phyloP scores from a whole-genome alignment of 768 basidiomycete species.

The Coprinopsis sp. region DNA sequence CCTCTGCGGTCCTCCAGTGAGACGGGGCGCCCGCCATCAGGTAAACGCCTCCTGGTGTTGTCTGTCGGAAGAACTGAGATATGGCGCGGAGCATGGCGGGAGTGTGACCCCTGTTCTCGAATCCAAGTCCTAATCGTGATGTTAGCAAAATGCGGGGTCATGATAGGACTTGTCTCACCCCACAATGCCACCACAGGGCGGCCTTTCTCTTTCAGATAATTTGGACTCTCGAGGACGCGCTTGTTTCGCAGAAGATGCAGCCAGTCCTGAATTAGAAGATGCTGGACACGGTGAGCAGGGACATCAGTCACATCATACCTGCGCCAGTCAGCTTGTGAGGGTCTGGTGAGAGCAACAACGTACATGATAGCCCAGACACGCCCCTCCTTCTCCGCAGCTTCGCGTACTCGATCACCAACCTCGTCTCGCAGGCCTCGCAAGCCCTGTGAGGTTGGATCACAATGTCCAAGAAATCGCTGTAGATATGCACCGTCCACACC shows the following conservation, averaged over 20 bases:
- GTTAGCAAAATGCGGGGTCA: not conserved
- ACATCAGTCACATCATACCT: constrained; percentile 87
- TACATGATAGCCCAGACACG: constrained; percentile 84
- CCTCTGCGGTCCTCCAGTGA: constrained; percentile 67
- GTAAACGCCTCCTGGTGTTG: constrained; percentile 70
- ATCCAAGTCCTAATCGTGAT: constrained; percentile 56
- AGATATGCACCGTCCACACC: constrained; percentile 79
- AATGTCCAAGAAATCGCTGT: constrained; percentile 71
- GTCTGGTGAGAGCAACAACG: constrained; percentile 28
- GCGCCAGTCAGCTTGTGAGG: too few relatives aligned
- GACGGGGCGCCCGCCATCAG: constrained; percentile 67
- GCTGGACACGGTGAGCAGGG: constrained; percentile 62
- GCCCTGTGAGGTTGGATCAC: constrained; percentile 54
- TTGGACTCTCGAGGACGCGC: constrained; percentile 63
- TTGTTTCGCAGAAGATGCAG: constrained; percentile 59
- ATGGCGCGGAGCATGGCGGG: constrained; percentile 55
- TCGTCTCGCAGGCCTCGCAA: constrained; percentile 66
- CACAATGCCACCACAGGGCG: constrained; percentile 70
- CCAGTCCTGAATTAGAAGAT: constrained; percentile 70
- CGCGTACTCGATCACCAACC: constrained; percentile 63
- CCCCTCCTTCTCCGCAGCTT: constrained; percentile 76
- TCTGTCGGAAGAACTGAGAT: constrained; percentile 50
- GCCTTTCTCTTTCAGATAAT: constrained; percentile 66
- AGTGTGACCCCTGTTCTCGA: constrained; percentile 55
- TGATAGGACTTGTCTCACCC: constrained; percentile 36